Percentiles rank a stretch among this genome's conserved stretches.
These are phyloP conservation scores for Xylogone sp. DNA, from an alignment of 2,329 filamentous ascomycete species.

Conservation along the genomic window DNA sequence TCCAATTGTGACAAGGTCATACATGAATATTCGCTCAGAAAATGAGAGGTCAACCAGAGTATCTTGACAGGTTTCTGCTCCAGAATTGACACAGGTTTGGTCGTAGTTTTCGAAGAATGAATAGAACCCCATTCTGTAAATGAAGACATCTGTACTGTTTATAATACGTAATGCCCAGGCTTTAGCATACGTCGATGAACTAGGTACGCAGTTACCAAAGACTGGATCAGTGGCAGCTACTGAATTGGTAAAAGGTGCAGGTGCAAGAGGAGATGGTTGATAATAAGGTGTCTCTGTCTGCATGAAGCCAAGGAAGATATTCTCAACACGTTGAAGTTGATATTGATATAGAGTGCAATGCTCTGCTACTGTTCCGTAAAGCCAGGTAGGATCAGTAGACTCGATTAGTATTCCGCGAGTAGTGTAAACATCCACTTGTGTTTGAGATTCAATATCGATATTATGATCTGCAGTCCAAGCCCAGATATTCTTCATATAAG, in stretches of 20 bases:
- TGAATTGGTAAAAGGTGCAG: conserved; percentile 35
- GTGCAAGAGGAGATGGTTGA: conserved; percentile 37
- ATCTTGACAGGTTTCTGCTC: too few species aligned
- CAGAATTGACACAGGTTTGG: too few species aligned
- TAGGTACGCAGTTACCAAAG: too few species aligned
- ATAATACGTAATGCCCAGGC: too few species aligned
- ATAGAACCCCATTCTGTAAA: too few species aligned
- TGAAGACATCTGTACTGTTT: too few species aligned
- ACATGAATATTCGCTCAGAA: too few species aligned
- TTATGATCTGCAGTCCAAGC: conserved; percentile 41
- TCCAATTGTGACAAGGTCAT: too few species aligned
- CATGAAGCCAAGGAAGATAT: conserved; percentile 39
- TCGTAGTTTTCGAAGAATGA: too few species aligned
- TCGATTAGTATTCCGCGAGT: conserved; percentile 64
- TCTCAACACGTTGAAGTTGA: conserved; percentile 36
- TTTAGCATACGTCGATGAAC: too few species aligned
- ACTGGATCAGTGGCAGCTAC: too few species aligned
- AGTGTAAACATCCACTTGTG: conserved; percentile 76
- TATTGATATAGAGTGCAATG: conserved; percentile 72
- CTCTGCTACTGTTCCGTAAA: conserved; percentile 69
- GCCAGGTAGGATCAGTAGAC: conserved; percentile 68
- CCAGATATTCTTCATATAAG: conserved; percentile 43
- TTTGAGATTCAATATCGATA: conserved; percentile 16
- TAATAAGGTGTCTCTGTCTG: conserved; percentile 45
- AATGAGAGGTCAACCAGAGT: too few species aligned